phyloP scores from a whole-genome alignment of 169 alveolate species.

The Theileria equi region DNA sequence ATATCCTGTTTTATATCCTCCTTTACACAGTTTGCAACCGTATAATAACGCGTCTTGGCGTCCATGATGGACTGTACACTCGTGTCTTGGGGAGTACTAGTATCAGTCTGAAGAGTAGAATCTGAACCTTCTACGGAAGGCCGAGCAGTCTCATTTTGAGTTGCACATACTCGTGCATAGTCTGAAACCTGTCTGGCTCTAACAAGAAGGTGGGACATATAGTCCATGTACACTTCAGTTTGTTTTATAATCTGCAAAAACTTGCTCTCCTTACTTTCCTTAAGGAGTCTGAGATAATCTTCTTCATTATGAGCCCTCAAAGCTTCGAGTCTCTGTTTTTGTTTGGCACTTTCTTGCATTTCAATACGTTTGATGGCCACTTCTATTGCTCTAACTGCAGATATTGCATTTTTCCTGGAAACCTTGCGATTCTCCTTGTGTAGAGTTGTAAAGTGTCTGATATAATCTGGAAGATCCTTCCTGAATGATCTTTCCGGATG shows the following conservation, averaged over 20 bases:
- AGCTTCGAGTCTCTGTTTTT: slow-evolving; percentile 67
- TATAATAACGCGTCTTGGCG: background rate
- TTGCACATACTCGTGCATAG: no score
- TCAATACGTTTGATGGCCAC: background rate
- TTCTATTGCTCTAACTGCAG: background rate
- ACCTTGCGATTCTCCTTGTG: background rate
- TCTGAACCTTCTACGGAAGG: background rate
- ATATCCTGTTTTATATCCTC: slow-evolving; percentile 54
- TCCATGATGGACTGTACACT: no score
- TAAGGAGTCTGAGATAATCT: slow-evolving; percentile 83
- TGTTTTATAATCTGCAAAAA: slow-evolving; percentile 87
- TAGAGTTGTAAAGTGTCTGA: no score
- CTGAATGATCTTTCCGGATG: no score
- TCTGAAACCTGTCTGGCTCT: background rate
- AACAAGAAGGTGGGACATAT: slow-evolving; percentile 53
- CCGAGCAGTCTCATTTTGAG: background rate
- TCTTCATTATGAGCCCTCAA: slow-evolving; percentile 89
- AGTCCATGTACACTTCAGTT: slow-evolving; percentile 90
- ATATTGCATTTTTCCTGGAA: background rate
- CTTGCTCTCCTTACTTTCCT: slow-evolving; percentile 90
- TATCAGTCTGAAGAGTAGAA: background rate
- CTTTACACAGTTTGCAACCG: background rate
- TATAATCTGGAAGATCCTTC: no score
- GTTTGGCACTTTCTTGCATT: background rate
- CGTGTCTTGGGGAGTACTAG: no score